Evolutionary conservation across 257 asterid species (phyloP), one percentile per base, ranked within the genome.

Genomic region (Ocimum tenuiflorum): DNA sequence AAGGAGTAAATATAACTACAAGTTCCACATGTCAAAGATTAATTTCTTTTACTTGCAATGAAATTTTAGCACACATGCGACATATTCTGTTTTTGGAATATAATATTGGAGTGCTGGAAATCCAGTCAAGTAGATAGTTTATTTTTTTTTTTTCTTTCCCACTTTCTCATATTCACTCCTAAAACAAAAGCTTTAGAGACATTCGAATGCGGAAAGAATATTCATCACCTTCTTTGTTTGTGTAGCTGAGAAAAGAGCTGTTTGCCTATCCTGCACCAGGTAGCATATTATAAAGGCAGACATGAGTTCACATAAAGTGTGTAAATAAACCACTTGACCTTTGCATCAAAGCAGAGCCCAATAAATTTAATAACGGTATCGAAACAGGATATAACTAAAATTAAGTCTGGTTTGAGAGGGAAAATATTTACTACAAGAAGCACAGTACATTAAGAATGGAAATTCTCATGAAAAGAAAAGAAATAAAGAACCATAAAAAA

Each of bases 191-290:
- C 6, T 3, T 12, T 6, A 49, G 39, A 24, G 24, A 38, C 45
- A 36, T 46, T 47, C 23, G 54, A 11, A 35, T 7, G 65, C 27
- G 50, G n/a, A 68, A 15, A 58, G 58, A 50, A 64, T 46, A 60
- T 24, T 17, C 3, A 19, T 23, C 81, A 87, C 99, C 96, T 92
- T 84, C 78, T 89, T 87, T 19, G 99, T 89, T 79, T 89, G 99
- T 36, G 99, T 92, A 69, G 99, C 99, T 43, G 99, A 92, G 79
- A 92, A 92, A 57, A 92, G 96, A 60, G 95, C 90, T 51, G 99
- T 89, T 85, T 92, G 99, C 63, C 99, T 84, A 47, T 14, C 81
- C 97, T 92, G 89, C 84, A 78, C 41, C 52, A 58, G 53, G 61
- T 19, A 62, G 59, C 46, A 62, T 53, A 57, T 63, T 69, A 73